A percentile compares a stretch with the other conserved stretches of the same genome.
These are phyloP conservation scores for Magnolia sinica DNA, from an alignment of 164 flowering plant species.

Conservation along the genomic window DNA sequence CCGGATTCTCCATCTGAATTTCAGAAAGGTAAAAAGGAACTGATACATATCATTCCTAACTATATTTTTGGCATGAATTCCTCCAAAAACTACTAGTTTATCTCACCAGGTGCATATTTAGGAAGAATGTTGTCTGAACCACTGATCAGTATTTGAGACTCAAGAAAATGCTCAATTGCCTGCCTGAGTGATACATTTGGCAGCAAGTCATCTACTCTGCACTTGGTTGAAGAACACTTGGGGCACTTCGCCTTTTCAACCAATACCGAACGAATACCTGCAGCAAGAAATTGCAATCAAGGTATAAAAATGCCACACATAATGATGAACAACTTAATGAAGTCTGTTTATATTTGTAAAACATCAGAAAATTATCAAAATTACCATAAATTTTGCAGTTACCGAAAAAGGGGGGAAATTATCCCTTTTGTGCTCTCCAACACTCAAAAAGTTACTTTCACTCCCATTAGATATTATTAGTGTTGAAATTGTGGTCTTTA, in stretches of 20 bases:
- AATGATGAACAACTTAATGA: not conserved
- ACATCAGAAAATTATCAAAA: not conserved
- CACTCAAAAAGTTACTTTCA: no score
- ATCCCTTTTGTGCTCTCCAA: no score
- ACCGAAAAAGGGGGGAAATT: no score
- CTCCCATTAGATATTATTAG: no score
- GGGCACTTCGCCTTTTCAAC: constrained; percentile 59
- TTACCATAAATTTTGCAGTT: no score
- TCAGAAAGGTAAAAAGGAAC: not conserved
- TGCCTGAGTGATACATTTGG: constrained; percentile 74
- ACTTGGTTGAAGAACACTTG: constrained; percentile 56
- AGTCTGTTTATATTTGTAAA: not conserved
- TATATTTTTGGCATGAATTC: not conserved
- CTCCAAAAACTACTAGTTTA: not conserved
- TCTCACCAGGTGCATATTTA: constrained; percentile 62
- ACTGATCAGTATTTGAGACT: constrained; percentile 43
- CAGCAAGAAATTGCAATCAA: constrained; percentile 11
- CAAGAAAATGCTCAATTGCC: constrained; percentile 64
- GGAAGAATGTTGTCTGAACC: constrained; percentile 41
- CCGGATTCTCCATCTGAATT: constrained; percentile 79
- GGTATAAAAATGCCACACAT: not conserved
- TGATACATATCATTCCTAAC: not conserved
- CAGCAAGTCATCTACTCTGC: constrained; percentile 50
- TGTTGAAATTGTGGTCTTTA: no score
- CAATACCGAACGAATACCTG: constrained; percentile 55